Evolutionary conservation across 345 rosid species (phyloP).

Genomic region (Lenwebbia sp.): DNA sequence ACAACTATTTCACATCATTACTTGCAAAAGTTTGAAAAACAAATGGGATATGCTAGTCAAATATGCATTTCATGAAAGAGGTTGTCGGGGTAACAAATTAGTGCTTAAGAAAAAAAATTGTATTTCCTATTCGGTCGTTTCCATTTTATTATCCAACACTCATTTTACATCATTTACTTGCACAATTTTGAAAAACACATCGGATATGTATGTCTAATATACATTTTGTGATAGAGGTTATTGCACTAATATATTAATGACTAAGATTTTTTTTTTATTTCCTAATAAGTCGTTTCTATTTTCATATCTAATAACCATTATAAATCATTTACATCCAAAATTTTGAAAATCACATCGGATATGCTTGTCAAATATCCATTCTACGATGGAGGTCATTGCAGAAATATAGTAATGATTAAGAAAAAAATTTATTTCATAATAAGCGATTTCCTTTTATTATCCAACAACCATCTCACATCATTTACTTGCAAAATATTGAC

Average conservation of each 20-base stretch:
- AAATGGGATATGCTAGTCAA: not conserved
- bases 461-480: not conserved
- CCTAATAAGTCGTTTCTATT: not conserved
- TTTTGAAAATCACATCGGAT: too few relatives aligned
- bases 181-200: too few relatives aligned
- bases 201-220: too few relatives aligned
- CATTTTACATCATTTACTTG: not conserved
- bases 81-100: too few relatives aligned
- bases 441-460: not conserved
- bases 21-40: not conserved
- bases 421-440: not conserved
- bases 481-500: not conserved
- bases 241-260: too few relatives aligned
- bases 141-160: too few relatives aligned
- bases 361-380: too few relatives aligned
- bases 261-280: not conserved
- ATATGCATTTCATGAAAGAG: not conserved
- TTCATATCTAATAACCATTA: too few relatives aligned
- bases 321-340: too few relatives aligned
- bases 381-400: too few relatives aligned
- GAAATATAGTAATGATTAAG: not conserved
- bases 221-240: not conserved
- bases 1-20: not conserved
- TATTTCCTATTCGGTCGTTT: too few relatives aligned
- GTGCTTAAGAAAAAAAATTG: too few relatives aligned